Base-by-base conservation (phyloP, 2,329 filamentous ascomycete genomes). In the Capronia americana region DNA sequence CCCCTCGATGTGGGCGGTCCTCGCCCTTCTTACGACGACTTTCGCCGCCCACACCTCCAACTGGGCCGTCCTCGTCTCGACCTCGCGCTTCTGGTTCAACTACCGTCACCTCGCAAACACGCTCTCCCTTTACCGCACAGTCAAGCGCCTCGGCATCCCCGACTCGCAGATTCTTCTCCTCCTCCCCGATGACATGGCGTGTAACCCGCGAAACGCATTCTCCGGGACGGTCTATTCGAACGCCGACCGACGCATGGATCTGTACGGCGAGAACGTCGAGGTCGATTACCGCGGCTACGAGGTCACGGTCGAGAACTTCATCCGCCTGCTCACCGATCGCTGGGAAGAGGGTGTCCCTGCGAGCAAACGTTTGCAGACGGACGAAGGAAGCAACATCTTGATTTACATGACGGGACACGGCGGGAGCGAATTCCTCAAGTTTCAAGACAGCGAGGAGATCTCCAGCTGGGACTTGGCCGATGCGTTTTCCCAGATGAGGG, bases 401-500 rank as follows among this genome's bases (percentile, higher is more conserved):
- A 94, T 99, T 11, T 99, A 99, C 83, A 99, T 99, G 95, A 99
- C 95, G 0, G 95, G 95, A 0, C 95, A 99, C 75, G 95, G 95
- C 34, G 95, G 95, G 20, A 97, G 98, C 77, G 93, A 97, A 80
- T 99, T 99, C 74, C 81, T 99, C 66, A 99, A 99, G 78, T 99
- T 99, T 75, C 95, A 99, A 79, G 95, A 99, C 74, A 92, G 93
- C 6, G 95, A 99, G 78, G 95, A 99, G 80, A 98, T 99, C 71
- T 93, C 92, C 63, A 93, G 93, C 0, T 97, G 96, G 77, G 95
- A 99, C 80, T 83, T 99, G 64, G 95, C 96, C 4, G 92, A 99
- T 79, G 95, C 95, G 0, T 98, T 99, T 77, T 93, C 96, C 79
- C 94, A 99, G 83, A 99, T 99, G 95, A 97, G 93, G 92, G 95